A percentile compares a stretch with the other conserved stretches of the same genome.
phyloP scores from a whole-genome alignment of 805 yeast species.

The Diddensiella transvaalensis region DNA sequence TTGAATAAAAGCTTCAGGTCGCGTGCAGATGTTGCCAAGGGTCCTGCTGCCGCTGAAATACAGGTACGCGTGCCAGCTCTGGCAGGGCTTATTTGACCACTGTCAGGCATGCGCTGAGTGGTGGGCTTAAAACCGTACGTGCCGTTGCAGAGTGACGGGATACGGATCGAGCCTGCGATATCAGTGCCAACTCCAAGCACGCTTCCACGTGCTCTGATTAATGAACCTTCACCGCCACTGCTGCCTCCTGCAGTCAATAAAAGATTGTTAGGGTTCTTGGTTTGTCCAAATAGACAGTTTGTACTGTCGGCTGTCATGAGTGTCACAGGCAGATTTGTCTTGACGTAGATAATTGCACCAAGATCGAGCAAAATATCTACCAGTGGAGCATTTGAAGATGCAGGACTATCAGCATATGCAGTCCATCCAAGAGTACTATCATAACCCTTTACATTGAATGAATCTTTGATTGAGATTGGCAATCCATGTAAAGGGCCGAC shows the following conservation, averaged over 20 bases:
- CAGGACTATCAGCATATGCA: slow-evolving; percentile 36
- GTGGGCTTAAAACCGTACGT: slow-evolving; percentile 45
- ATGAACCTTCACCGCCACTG: slow-evolving; percentile 53
- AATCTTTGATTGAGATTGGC: slow-evolving; percentile 59
- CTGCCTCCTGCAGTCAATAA: slow-evolving; percentile 49
- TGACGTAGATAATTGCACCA: slow-evolving; percentile 60
- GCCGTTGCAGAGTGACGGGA: slow-evolving; percentile 44
- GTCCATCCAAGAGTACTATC: slow-evolving; percentile 46
- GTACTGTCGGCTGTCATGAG: slow-evolving; percentile 53
- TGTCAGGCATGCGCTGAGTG: slow-evolving; percentile 40
- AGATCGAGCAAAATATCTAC: slow-evolving; percentile 43
- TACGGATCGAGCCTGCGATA: slow-evolving; percentile 50
- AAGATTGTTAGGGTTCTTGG: slow-evolving; percentile 44
- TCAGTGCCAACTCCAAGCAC: slow-evolving; percentile 50
- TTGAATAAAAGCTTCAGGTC: slow-evolving; percentile 66
- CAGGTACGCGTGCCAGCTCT: slow-evolving; percentile 60
- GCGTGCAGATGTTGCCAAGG: slow-evolving; percentile 60
- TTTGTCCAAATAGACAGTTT: slow-evolving; percentile 44
- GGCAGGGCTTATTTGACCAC: slow-evolving; percentile 28
- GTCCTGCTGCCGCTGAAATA: slow-evolving; percentile 65
- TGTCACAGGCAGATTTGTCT: slow-evolving; percentile 57
- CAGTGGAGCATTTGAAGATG: slow-evolving; percentile 33
- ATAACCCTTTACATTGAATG: slow-evolving; percentile 45
- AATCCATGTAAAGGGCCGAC: slow-evolving; percentile 65
- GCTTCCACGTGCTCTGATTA: slow-evolving; percentile 44